These are phyloP conservation scores for Taxillus chinensis DNA, from an alignment of 164 flowering plant species.

Conservation along the genomic window DNA sequence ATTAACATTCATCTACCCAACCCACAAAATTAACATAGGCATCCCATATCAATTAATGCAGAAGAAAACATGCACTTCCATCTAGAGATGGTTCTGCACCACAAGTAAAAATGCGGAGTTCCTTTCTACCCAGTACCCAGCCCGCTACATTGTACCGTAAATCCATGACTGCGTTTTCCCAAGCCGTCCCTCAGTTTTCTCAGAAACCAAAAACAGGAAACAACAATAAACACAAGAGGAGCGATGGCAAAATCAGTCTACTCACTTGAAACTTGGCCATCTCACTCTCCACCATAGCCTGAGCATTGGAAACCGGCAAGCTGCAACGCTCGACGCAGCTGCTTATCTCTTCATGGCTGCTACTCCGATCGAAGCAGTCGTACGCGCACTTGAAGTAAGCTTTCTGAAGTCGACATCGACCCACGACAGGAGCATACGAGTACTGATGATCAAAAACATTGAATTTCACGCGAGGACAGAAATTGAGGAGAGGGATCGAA, in stretches of 20 bases:
- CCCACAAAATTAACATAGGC: too few species aligned
- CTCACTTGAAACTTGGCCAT: conserved; percentile 88
- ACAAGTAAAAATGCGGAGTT: too few species aligned
- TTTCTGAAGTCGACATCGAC: conserved; percentile 41
- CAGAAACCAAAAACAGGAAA: too few species aligned
- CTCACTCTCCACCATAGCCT: conserved; percentile 64
- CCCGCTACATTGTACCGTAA: too few species aligned
- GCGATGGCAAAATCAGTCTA: not conserved
- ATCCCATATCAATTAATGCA: too few species aligned
- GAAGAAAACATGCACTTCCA: too few species aligned
- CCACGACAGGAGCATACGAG: not conserved
- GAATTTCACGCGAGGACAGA: not conserved
- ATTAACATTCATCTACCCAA: too few species aligned
- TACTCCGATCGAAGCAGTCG: conserved; percentile 86
- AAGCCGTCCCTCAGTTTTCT: too few species aligned
- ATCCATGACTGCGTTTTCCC: too few species aligned
- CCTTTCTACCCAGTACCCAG: too few species aligned
- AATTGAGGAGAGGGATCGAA: conserved; percentile 12
- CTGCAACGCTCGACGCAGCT: conserved; percentile 86
- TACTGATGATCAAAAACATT: not conserved
- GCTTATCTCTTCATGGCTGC: conserved; percentile 58
- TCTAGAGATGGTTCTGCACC: too few species aligned
- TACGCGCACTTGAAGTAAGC: conserved; percentile 92
- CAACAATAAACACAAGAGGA: too few species aligned
- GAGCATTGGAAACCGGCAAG: conserved; percentile 70